phyloP scores from a whole-genome alignment of 2,329 filamentous ascomycete species.

The Didymella segeticola region DNA sequence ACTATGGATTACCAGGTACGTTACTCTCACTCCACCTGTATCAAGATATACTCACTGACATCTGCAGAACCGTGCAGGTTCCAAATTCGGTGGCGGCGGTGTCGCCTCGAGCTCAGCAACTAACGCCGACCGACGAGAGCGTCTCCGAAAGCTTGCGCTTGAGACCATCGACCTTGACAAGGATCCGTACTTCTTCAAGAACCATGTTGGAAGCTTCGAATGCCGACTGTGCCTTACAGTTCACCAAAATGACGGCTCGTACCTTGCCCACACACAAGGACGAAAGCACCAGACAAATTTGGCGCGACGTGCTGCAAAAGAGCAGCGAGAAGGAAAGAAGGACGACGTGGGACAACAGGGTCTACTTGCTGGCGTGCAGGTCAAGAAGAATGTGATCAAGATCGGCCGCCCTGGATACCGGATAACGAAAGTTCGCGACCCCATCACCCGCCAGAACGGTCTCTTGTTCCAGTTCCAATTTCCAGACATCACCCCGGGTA shows the following conservation, averaged over 20 bases:
- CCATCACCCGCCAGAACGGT: constrained; percentile 85
- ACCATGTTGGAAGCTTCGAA: constrained; percentile 97
- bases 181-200: constrained; percentile 99
- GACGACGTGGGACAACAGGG: constrained; percentile 74
- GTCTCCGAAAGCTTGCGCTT: constrained; percentile 95
- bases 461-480: constrained; percentile 96
- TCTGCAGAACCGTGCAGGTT: constrained; percentile 84
- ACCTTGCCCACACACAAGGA: constrained; percentile 97
- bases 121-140: constrained; percentile 96
- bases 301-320: constrained; percentile 90
- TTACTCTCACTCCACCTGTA: background rate
- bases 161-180: constrained; percentile 99
- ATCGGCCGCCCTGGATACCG: constrained; percentile 97
- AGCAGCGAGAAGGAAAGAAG: constrained; percentile 85
- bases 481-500: constrained; percentile 81
- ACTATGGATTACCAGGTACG: constrained; percentile 61
- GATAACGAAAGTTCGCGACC: constrained; percentile 94
- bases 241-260: constrained; percentile 98
- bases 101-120: constrained; percentile 92
- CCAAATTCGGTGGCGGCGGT: constrained; percentile 96
- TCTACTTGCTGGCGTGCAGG: constrained; percentile 70
- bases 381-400: constrained; percentile 87
- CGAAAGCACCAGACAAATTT: constrained; percentile 99
- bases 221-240: constrained; percentile 96
- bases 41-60: constrained; percentile 24